A percentile compares a stretch with the other conserved stretches of the same genome.
Evolutionary conservation across 495 filamentous ascomycete species (phyloP).

Genomic region (Hyaloscypha hepaticicola): DNA sequence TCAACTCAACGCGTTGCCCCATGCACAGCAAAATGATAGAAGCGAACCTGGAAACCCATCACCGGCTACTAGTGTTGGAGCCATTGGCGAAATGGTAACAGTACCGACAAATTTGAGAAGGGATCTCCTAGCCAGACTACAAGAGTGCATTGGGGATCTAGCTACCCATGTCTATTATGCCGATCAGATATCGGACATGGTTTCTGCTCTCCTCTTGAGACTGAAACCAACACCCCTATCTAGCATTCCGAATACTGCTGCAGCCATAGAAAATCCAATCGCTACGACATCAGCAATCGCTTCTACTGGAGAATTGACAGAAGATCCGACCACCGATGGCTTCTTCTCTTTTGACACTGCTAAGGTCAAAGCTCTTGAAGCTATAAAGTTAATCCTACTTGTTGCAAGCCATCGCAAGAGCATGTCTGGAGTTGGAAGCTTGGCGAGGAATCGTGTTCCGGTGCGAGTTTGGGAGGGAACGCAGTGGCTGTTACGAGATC

Average conservation of each 20-base stretch:
- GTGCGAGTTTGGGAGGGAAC: conserved; percentile 88
- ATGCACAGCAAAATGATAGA: conserved; percentile 12
- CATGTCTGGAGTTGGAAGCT: conserved; percentile 56
- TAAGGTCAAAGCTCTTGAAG: conserved; percentile 72
- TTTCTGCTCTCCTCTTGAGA: conserved; percentile 70
- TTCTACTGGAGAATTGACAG: conserved; percentile 23
- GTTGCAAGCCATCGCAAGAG: conserved; percentile 69
- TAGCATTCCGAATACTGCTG: conserved; percentile 36
- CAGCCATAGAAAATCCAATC: conserved; percentile 44
- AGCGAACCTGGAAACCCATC: not conserved
- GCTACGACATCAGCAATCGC: conserved; percentile 32
- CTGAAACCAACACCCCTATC: conserved; percentile 61
- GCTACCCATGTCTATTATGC: conserved; percentile 93
- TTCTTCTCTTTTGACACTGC: conserved; percentile 75
- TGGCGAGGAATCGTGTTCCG: conserved; percentile 70
- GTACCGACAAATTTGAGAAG: conserved; percentile 28
- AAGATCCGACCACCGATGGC: conserved; percentile 47
- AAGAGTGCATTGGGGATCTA: conserved; percentile 78
- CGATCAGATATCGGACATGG: conserved; percentile 91
- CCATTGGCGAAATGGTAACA: conserved; percentile 13
- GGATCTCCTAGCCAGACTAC: conserved; percentile 42
- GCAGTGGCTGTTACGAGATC: conserved; percentile 81
- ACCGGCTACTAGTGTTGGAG: conserved; percentile 22
- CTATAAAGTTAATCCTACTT: conserved; percentile 74
- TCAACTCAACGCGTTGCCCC: conserved; percentile 52